A percentile compares a stretch with the other conserved stretches of the same genome.
phyloP scores from a whole-genome alignment of 345 rosid genomes.

The Nephelium lappaceum region DNA sequence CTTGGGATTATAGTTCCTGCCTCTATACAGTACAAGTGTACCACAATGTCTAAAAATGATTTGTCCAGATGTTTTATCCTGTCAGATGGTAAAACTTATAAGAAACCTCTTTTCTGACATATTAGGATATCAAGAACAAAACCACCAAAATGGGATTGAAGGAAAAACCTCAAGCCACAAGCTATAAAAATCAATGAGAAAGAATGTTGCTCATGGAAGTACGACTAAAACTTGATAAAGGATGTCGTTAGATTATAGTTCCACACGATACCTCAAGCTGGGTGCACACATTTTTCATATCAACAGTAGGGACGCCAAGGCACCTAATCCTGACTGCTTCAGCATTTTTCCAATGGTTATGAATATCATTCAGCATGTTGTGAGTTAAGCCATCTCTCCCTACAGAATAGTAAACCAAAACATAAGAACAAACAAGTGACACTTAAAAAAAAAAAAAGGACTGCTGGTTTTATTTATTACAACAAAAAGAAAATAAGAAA shows the following conservation, averaged over 20 bases:
- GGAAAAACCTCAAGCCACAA: not conserved
- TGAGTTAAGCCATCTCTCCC: constrained; percentile 98
- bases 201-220: not conserved
- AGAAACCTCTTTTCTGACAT: constrained; percentile 4
- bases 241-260: not conserved
- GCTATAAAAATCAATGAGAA: not conserved
- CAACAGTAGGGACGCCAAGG: constrained; percentile 86
- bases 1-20: constrained; percentile 75
- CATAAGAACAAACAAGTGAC: not conserved
- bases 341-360: constrained; percentile 73
- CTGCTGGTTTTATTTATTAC: not conserved
- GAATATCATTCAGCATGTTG: constrained; percentile 90
- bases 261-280: constrained; percentile 76
- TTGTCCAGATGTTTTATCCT: constrained; percentile 77
- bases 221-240: constrained; percentile 5
- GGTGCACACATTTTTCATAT: constrained; percentile 80
- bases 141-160: not conserved
- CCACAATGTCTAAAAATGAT: constrained; percentile 82
- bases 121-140: not conserved
- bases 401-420: constrained; percentile 25
- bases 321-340: constrained; percentile 91
- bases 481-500: not conserved
- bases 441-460: not conserved
- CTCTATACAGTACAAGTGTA: constrained; percentile 70
- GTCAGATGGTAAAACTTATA: constrained; percentile 15